phyloP scores from a whole-genome alignment of 805 yeast species.

The Spathaspora boniae region DNA sequence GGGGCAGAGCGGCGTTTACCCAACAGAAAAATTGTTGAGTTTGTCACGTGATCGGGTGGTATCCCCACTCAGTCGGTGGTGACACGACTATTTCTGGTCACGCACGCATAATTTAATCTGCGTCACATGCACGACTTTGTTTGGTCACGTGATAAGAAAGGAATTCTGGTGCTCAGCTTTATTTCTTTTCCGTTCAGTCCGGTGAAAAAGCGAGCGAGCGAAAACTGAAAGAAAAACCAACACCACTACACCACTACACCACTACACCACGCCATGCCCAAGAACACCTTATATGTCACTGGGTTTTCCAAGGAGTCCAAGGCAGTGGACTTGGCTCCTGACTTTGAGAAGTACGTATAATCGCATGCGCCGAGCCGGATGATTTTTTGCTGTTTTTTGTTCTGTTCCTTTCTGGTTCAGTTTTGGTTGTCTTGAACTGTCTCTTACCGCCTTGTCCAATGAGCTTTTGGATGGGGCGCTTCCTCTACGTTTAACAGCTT shows the following conservation, averaged over 20 bases:
- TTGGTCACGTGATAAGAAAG: background rate
- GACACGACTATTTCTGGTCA: too few relatives aligned
- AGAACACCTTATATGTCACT: conserved; percentile 51
- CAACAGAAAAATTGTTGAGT: too few relatives aligned
- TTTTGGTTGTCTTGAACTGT: background rate
- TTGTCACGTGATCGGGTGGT: too few relatives aligned
- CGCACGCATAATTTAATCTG: too few relatives aligned
- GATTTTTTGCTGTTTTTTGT: conserved; percentile 4
- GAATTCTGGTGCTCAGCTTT: background rate
- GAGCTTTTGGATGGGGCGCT: conserved; percentile 1
- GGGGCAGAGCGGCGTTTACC: too few relatives aligned
- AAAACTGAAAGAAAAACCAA: background rate
- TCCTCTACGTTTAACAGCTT: background rate
- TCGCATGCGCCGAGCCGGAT: background rate
- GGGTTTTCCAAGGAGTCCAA: conserved; percentile 53
- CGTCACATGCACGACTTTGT: background rate
- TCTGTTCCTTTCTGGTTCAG: conserved; percentile 1
- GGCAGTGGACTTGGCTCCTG: conserved; percentile 57
- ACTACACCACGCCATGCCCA: too few relatives aligned
- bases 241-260: too few relatives aligned
- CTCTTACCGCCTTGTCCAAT: conserved; percentile 7
- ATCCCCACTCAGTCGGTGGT: too few relatives aligned
- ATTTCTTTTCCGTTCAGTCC: too few relatives aligned
- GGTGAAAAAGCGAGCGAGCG: background rate
- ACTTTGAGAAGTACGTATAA: conserved; percentile 55